These are phyloP conservation scores for Schwanniomyces yamadae DNA, from an alignment of 805 yeast genomes.

Conservation along the genomic window DNA sequence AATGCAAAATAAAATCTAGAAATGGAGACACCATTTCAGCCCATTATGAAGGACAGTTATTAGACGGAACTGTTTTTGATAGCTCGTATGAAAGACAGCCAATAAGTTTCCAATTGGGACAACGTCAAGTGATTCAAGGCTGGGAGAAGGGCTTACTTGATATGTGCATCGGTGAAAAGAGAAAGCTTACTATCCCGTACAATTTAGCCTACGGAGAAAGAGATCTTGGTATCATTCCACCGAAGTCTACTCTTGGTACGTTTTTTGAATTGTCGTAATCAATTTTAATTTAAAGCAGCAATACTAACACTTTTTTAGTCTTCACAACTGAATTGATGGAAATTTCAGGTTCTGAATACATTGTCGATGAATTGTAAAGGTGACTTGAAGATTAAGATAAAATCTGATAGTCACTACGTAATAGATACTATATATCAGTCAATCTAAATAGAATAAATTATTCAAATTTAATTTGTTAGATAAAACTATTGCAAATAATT, in stretches of 20 bases:
- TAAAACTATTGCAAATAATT: too few species aligned
- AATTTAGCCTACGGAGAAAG: conserved; percentile 72
- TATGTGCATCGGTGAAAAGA: conserved; percentile 87
- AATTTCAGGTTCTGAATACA: conserved; percentile 36
- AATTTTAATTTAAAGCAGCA: too few species aligned
- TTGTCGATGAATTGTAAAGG: conserved; percentile 9
- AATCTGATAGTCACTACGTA: too few species aligned
- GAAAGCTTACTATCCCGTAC: conserved; percentile 78
- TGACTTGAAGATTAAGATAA: too few species aligned
- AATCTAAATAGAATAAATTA: too few species aligned
- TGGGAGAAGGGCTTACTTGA: conserved; percentile 81
- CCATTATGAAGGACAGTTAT: conserved; percentile 74
- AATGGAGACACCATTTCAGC: conserved; percentile 70
- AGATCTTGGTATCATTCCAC: conserved; percentile 79
- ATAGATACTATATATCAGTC: too few species aligned
- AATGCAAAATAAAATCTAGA: conserved; percentile 57
- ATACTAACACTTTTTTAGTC: conserved; percentile 28
- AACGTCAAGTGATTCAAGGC: conserved; percentile 79
- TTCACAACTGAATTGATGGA: conserved; percentile 66
- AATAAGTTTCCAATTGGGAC: conserved; percentile 68
- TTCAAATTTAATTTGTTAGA: too few species aligned
- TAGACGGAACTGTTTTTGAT: conserved; percentile 73
- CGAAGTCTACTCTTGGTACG: conserved; percentile 62
- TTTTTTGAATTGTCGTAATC: conserved; percentile 6
- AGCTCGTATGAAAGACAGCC: conserved; percentile 71